Evolutionary conservation across 768 basidiomycete species (phyloP).

Genomic region (Pleurotus pulmonarius): DNA sequence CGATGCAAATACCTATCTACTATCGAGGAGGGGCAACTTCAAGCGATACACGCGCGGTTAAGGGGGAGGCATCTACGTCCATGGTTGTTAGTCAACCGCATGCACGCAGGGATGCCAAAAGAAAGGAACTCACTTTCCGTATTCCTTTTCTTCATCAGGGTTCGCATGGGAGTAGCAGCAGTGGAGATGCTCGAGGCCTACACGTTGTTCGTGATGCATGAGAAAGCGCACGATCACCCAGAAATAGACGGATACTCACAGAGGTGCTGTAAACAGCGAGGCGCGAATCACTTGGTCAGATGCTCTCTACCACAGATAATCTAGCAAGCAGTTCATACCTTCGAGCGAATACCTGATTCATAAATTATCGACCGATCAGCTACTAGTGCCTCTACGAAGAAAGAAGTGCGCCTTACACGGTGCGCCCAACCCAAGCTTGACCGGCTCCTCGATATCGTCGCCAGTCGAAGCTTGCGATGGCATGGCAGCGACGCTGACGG

Average conservation of each 20-base stretch:
- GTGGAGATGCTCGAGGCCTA: not conserved
- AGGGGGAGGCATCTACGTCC: no score
- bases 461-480: not conserved
- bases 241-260: not conserved
- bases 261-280: not conserved
- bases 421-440: conserved; percentile 1
- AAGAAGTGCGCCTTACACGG: not conserved
- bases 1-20: no score
- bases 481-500: not conserved
- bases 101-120: no score
- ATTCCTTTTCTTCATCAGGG: not conserved
- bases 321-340: not conserved
- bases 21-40: no score
- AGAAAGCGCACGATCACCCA: not conserved
- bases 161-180: conserved; percentile 1
- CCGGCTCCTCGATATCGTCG: conserved; percentile 2
- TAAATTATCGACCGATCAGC: not conserved
- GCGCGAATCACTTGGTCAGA: not conserved
- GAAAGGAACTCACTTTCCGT: no score
- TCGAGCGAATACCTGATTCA: not conserved
- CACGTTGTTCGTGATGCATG: not conserved
- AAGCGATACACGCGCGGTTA: no score
- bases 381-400: not conserved
- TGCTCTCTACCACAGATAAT: not conserved
- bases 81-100: no score